Percentiles rank a stretch among this genome's conserved stretches.
These are phyloP conservation scores for Blastobotrys peoriensis DNA, from an alignment of 805 yeast species.

Conservation along the genomic window DNA sequence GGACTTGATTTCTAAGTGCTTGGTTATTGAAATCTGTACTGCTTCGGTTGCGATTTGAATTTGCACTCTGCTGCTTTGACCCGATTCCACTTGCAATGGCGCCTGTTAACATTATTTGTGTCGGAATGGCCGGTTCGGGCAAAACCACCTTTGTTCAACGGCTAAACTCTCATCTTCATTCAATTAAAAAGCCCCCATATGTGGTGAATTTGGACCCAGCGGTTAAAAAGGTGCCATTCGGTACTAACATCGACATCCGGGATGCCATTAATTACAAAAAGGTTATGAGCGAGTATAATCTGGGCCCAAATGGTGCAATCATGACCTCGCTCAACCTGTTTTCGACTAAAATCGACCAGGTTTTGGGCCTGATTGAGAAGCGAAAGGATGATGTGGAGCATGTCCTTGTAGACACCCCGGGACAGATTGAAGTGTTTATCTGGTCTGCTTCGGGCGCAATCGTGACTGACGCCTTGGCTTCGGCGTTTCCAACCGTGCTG, in stretches of 20 bases:
- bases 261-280: constrained; percentile 93
- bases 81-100: too few relatives aligned
- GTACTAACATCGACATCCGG: constrained; percentile 90
- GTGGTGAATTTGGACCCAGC: constrained; percentile 96
- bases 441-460: constrained; percentile 98
- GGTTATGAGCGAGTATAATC: constrained; percentile 87
- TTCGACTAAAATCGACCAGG: constrained; percentile 95
- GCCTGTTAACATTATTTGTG: constrained; percentile 38
- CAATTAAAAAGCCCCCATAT: constrained; percentile 65
- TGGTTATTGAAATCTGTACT: too few relatives aligned
- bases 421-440: constrained; percentile 96
- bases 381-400: constrained; percentile 52
- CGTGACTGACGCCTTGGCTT: constrained; percentile 93
- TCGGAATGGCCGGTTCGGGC: constrained; percentile 78
- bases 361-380: constrained; percentile 76
- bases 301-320: constrained; percentile 98
- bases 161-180: constrained; percentile 78
- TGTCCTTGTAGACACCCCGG: constrained; percentile 94
- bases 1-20: too few relatives aligned
- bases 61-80: too few relatives aligned
- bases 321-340: constrained; percentile 90
- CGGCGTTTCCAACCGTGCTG: constrained; percentile 89
- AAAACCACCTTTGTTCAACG: constrained; percentile 98
- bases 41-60: too few relatives aligned
- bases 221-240: constrained; percentile 86